A percentile compares a stretch with the other conserved stretches of the same genome.
Conservation (phyloP, 352 stramenopile genomes). For the Phytophthora quininea region DNA sequence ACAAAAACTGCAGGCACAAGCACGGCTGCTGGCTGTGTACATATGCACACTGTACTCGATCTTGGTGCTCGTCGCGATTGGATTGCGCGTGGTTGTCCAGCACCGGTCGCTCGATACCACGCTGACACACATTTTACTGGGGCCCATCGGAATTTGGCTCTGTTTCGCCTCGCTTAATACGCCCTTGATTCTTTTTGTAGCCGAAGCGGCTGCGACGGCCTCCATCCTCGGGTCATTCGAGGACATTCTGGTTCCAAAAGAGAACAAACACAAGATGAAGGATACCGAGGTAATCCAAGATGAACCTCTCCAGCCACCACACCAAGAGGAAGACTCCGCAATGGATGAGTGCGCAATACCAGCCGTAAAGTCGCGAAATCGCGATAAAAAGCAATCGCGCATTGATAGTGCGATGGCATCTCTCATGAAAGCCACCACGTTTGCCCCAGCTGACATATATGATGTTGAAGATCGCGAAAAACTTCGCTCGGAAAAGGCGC, state of each 20-base stretch:
- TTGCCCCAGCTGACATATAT: conserved; percentile 63
- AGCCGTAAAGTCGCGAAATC: neutral
- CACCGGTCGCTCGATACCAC: conserved; percentile 72
- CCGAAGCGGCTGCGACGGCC: conserved; percentile 69
- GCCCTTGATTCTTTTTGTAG: conserved; percentile 78
- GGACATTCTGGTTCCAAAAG: conserved; percentile 50
- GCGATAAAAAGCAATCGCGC: conserved; percentile 12
- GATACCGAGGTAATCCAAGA: conserved; percentile 7
- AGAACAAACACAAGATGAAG: conserved; percentile 10
- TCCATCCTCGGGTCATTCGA: conserved; percentile 85
- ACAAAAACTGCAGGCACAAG: conserved; percentile 74
- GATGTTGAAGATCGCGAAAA: conserved; percentile 87
- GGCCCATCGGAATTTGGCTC: conserved; percentile 81
- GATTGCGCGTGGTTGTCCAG: conserved; percentile 65
- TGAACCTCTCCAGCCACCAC: neutral
- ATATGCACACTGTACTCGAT: conserved; percentile 76
- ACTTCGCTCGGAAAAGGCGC: conserved; percentile 69
- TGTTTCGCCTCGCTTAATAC: conserved; percentile 88
- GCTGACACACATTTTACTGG: conserved; percentile 71
- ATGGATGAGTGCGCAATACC: conserved; percentile 9
- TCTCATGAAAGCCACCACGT: conserved; percentile 34
- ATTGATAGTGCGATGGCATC: conserved; percentile 38
- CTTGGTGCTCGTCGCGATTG: conserved; percentile 71
- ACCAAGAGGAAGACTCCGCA: neutral
- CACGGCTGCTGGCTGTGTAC: conserved; percentile 56